Base-by-base conservation (phyloP, 176 grass and related monocot species). In the Rhynchospora pubera region DNA sequence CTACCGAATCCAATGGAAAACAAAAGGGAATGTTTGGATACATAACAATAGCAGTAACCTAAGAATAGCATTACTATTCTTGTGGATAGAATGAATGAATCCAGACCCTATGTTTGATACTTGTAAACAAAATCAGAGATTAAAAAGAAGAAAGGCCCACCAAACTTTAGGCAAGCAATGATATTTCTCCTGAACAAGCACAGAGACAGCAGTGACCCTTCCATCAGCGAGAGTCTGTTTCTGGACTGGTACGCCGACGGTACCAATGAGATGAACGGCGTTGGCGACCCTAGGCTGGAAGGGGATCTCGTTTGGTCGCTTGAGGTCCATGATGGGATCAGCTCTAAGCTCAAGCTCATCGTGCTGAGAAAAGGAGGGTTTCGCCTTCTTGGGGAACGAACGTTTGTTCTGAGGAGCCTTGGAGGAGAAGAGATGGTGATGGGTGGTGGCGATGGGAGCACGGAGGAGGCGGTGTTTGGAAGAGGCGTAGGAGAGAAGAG, bases 201-300 rank as follows among this genome's bases (percentile, higher is more conserved):
- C 85, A 48, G 91, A 95, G 2, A 99, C 86, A 19, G 96, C 89
- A 0, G 85, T 71, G 77, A 87, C 86, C 0, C 83, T 16, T 5
- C 92, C 96, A 48, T 93, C 84, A 22, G 88, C 34, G 16, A 81
- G 62, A 12, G 52, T 45, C 84, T 99, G 87, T 46, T 93, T 58
- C 82, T 95, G 78, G 21, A 93, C 87, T 15, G 92, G 96, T 57
- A 90, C 85, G 52, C 87, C 83, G 6, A 98, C 43, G 9, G 78
- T 83, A 46, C 92, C 96, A 21, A 95, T 81, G n/a, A 99, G 89
- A 14, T 75, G n/a, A 39, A 95, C 87, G 52, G 34, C 19, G 77
- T 93, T 99, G 61, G 90, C 90, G 11, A 99, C 89, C 16, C 69
- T 85, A 3, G 89, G 59, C 87, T 99, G 96, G 84, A 91, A 99